Evolutionary conservation across 2,329 filamentous ascomycete species (phyloP), one percentile per base, ranked within the genome.

Genomic region (Ilyonectria sp.): DNA sequence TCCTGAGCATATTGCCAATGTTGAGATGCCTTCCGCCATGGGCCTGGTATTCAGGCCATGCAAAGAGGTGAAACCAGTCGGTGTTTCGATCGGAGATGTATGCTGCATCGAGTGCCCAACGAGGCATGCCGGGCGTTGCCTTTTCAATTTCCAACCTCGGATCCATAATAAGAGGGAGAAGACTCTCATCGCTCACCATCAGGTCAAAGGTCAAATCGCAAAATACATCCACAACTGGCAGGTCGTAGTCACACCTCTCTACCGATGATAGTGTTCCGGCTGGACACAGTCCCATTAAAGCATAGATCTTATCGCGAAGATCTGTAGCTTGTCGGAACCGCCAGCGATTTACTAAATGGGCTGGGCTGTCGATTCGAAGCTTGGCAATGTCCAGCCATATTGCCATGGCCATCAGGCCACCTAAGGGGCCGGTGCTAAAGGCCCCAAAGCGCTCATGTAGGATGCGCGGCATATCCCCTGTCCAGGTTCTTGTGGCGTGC

Each of bases 101-200:
- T 10, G 44, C 26, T 15, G 57, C 49, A 47, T 69, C 64, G 1
- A 67, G 47, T 5, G 64, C 68, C 68, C 64, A 69, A 6, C 60
- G 65, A 26, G 64, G 68, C 21, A 68, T 59, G 13, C 61, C 64
- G 5, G 65, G 59, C 17, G 68, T 69, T 13, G 68, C 68, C 29
- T 52, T 46, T 17, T 65, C 52, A 3, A 23, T 37, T 37, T 69
- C 68, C 21, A 69, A n/a, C 11, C 60, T 44, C 11, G 68, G 65
- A 21, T 69, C 64, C 43, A 57, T 46, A 31, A 64, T 59, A 19
- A 69, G 60, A 10, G 65, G 40, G 8, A 56, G 7, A 3, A 69
- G 56, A 15, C 55, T 53, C 43, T 65, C 50, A 19, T 69, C 53
- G 61, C n/a, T 44, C 19, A 62, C n/a, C 44, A 69, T 68, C 10